Evolutionary conservation across 768 basidiomycete species (phyloP).

Genomic region (Calocybe cyanea): DNA sequence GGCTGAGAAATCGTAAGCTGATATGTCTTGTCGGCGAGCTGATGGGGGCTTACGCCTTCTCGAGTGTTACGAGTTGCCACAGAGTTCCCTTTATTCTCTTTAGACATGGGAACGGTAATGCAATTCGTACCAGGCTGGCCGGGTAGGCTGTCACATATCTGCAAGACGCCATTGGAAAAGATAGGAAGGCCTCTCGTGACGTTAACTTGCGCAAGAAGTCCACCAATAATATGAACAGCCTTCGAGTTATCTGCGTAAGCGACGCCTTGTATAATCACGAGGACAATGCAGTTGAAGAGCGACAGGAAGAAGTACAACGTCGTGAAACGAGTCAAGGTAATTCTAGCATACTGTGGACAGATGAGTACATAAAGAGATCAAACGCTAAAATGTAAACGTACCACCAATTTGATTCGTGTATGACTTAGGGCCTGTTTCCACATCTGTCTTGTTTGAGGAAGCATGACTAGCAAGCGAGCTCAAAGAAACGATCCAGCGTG

Average conservation of each 20-base stretch:
- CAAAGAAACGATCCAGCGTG: slow-evolving; percentile 1
- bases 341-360: slow-evolving; percentile 36
- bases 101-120: slow-evolving; percentile 7
- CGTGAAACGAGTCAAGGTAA: slow-evolving; percentile 48
- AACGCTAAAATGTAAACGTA: slow-evolving; percentile 11
- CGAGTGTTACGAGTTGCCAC: not conserved
- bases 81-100: not conserved
- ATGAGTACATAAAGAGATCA: not conserved
- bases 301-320: slow-evolving; percentile 45
- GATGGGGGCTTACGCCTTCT: not conserved
- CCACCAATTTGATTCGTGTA: slow-evolving; percentile 24
- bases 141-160: slow-evolving; percentile 39
- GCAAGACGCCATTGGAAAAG: slow-evolving; percentile 20
- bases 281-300: slow-evolving; percentile 35
- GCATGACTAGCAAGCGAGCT: slow-evolving; percentile 1
- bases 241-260: slow-evolving; percentile 33
- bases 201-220: slow-evolving; percentile 26
- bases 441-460: slow-evolving; percentile 4
- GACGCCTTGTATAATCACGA: slow-evolving; percentile 37
- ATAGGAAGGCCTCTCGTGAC: slow-evolving; percentile 21
- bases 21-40: not conserved
- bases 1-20: too few relatives aligned
- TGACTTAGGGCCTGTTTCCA: slow-evolving; percentile 20
- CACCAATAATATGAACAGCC: slow-evolving; percentile 28
- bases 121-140: slow-evolving; percentile 24